These are phyloP conservation scores for Agapanthus africanus DNA, from an alignment of 106 monocot genomes.

Conservation along the genomic window DNA sequence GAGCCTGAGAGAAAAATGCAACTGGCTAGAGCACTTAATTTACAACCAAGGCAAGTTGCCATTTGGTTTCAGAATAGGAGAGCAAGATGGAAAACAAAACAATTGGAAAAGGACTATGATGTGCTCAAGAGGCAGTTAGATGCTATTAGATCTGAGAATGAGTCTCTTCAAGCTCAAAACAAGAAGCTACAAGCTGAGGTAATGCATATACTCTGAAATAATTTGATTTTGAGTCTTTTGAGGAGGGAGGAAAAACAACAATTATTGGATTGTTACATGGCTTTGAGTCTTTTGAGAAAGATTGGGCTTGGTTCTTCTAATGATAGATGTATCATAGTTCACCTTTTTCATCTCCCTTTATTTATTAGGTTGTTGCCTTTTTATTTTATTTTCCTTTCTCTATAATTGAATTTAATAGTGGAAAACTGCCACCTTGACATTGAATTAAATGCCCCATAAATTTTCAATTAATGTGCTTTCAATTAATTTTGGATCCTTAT, in stretches of 20 bases:
- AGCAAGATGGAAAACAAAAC: constrained; percentile 93
- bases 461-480: not conserved
- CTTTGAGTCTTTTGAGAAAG: constrained; percentile 32
- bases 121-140: constrained; percentile 70
- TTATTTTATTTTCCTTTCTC: too few species aligned
- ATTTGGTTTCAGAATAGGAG: constrained; percentile 94
- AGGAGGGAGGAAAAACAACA: not conserved
- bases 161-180: constrained; percentile 60
- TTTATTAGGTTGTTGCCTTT: not conserved
- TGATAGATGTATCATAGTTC: constrained; percentile 6
- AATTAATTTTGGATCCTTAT: not conserved
- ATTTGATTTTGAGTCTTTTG: not conserved
- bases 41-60: constrained; percentile 79
- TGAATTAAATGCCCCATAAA: not conserved
- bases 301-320: not conserved
- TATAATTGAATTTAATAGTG: too few species aligned
- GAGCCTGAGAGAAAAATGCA: constrained; percentile 90
- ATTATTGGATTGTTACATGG: constrained; percentile 2
- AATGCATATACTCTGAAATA: not conserved
- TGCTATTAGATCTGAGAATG: constrained; percentile 56
- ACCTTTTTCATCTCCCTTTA: not conserved
- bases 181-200: constrained; percentile 89
- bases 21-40: constrained; percentile 60
- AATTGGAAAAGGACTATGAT: constrained; percentile 83
- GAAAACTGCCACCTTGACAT: not conserved